These are phyloP conservation scores for Mollisiaceae sp. DNA, from an alignment of 2,329 filamentous ascomycete genomes.

Conservation along the genomic window DNA sequence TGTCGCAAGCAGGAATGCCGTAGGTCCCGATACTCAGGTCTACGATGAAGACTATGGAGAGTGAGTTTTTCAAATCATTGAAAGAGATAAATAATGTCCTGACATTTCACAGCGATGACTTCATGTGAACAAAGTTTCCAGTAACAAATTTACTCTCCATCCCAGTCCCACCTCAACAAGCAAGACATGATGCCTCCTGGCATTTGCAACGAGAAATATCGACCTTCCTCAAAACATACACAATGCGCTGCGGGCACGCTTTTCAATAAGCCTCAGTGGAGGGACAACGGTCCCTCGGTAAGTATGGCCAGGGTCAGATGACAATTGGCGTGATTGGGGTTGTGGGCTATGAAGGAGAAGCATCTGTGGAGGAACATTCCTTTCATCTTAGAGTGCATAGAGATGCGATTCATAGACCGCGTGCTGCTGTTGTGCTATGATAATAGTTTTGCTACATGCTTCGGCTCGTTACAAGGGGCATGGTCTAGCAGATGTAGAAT, in stretches of 20 bases:
- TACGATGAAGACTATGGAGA: slow-evolving; percentile 90
- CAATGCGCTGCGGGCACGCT: not conserved
- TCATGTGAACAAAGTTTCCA: slow-evolving; percentile 62
- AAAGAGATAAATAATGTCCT: slow-evolving; percentile 21
- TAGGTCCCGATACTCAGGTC: slow-evolving; percentile 70
- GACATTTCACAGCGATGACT: slow-evolving; percentile 62
- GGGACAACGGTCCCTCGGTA: slow-evolving; percentile 12
- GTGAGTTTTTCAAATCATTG: slow-evolving; percentile 57
- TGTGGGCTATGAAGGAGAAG: slow-evolving; percentile 18
- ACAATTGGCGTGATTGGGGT: slow-evolving; percentile 22
- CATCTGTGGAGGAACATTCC: slow-evolving; percentile 29
- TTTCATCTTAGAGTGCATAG: slow-evolving; percentile 33
- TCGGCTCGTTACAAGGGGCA: slow-evolving; percentile 16
- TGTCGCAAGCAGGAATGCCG: slow-evolving; percentile 63
- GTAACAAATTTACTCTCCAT: slow-evolving; percentile 1
- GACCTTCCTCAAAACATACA: slow-evolving; percentile 15
- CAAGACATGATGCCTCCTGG: not conserved
- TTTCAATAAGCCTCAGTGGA: slow-evolving; percentile 12
- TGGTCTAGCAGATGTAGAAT: slow-evolving; percentile 16
- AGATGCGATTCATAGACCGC: slow-evolving; percentile 28
- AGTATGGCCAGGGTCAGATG: slow-evolving; percentile 19
- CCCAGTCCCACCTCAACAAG: not conserved
- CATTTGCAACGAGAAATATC: slow-evolving; percentile 1
- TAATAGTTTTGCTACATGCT: slow-evolving; percentile 28
- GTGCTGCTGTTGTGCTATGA: slow-evolving; percentile 27